Conservation (phyloP, 179 eudicot genomes). For the Patellifolia procumbens region DNA sequence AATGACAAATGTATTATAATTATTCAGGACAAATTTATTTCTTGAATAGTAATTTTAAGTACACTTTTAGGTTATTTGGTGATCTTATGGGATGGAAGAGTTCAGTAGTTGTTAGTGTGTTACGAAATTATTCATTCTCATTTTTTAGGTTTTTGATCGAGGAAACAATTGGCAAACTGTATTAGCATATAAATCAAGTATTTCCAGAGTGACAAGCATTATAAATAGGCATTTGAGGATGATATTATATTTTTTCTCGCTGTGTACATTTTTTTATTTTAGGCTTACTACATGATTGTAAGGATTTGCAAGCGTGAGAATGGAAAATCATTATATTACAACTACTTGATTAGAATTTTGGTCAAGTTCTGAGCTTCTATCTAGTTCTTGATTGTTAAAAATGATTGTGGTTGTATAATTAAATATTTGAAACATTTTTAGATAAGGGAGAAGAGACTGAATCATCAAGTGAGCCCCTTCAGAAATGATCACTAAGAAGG, state of each 20-base stretch:
- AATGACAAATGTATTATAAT: neutral
- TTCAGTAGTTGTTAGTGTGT: no score
- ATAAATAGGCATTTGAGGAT: neutral
- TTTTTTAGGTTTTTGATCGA: no score
- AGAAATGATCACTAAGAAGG: neutral
- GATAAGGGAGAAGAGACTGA: neutral
- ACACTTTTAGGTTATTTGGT: no score
- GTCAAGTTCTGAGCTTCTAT: neutral
- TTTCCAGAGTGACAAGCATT: no score
- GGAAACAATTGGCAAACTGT: no score
- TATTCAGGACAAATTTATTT: neutral
- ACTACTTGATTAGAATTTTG: constrained; percentile 9
- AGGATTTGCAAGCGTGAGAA: constrained; percentile 20
- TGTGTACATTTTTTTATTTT: neutral
- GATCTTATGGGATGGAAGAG: no score
- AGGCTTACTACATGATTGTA: constrained; percentile 7
- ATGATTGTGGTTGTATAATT: constrained; percentile 3
- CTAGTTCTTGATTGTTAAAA: neutral
- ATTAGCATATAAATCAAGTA: no score
- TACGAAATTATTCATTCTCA: no score
- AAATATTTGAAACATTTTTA: neutral
- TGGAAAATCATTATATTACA: constrained; percentile 16
- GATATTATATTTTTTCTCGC: neutral
- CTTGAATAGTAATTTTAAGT: no score
- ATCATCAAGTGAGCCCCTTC: neutral